phyloP scores from a whole-genome alignment of 1,139 yeast genomes.

The Diutina ranongensis region DNA sequence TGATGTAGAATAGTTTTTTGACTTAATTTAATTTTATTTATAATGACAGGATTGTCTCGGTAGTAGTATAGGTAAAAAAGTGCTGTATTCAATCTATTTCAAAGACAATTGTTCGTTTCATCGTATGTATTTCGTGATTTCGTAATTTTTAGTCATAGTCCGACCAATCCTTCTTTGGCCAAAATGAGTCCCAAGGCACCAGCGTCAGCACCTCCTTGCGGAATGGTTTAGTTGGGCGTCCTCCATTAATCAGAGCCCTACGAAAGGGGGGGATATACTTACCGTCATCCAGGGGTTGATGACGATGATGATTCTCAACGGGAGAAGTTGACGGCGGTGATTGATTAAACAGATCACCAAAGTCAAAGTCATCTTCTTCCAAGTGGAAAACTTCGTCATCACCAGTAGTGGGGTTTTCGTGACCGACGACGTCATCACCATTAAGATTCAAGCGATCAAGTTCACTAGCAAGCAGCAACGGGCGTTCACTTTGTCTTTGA shows the following conservation, averaged over 20 bases:
- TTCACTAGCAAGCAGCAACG: conserved; percentile 26
- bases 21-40: background rate
- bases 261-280: conserved; percentile 66
- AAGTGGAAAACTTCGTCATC: conserved; percentile 33
- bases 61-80: too few species aligned
- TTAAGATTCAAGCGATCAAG: conserved; percentile 24
- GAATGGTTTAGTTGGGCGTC: conserved; percentile 24
- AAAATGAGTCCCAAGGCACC: conserved; percentile 2
- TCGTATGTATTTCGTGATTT: background rate
- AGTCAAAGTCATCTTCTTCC: conserved; percentile 30
- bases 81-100: too few species aligned
- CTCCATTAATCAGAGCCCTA: conserved; percentile 38
- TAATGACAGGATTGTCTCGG: too few species aligned
- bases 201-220: conserved; percentile 2
- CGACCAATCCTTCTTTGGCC: conserved; percentile 4
- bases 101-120: background rate
- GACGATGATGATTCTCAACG: conserved; percentile 6
- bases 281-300: conserved; percentile 17
- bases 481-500: conserved; percentile 13
- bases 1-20: background rate
- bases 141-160: conserved; percentile 5
- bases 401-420: conserved; percentile 15
- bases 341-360: conserved; percentile 4
- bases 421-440: conserved; percentile 14
- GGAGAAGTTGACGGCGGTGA: conserved; percentile 6